These are phyloP conservation scores for Exobasidium rhododendri DNA, from an alignment of 1,284 basidiomycete genomes.

Conservation along the genomic window DNA sequence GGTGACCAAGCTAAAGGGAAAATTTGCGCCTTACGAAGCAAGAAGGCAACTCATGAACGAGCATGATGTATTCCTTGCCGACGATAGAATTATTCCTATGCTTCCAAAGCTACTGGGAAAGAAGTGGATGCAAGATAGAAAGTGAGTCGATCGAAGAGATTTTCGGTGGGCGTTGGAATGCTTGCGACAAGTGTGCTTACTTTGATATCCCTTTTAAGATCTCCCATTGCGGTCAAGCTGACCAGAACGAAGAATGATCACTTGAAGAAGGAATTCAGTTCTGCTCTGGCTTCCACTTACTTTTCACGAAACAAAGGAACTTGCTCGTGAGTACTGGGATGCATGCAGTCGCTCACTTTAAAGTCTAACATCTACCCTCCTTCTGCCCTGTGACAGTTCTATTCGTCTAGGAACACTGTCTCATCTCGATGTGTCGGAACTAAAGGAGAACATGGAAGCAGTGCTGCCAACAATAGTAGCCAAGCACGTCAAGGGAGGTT, in stretches of 20 bases:
- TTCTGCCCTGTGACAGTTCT: slow-evolving; percentile 56
- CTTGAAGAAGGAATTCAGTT: slow-evolving; percentile 82
- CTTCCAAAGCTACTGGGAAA: slow-evolving; percentile 82
- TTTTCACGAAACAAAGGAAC: slow-evolving; percentile 65
- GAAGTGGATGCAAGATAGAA: slow-evolving; percentile 85
- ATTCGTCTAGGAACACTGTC: slow-evolving; percentile 74
- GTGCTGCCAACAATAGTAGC: slow-evolving; percentile 73
- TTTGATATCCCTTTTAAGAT: slow-evolving; percentile 46
- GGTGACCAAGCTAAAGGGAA: slow-evolving; percentile 58
- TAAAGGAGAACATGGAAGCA: slow-evolving; percentile 73
- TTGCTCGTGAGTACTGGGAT: slow-evolving; percentile 21
- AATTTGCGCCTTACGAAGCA: slow-evolving; percentile 70
- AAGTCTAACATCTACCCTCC: background rate
- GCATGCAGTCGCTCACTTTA: slow-evolving; percentile 1
- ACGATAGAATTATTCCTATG: slow-evolving; percentile 81
- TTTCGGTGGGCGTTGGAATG: background rate
- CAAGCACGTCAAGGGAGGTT: slow-evolving; percentile 67
- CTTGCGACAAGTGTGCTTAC: background rate
- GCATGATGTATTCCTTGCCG: slow-evolving; percentile 87
- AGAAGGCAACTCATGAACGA: slow-evolving; percentile 78
- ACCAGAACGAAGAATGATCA: slow-evolving; percentile 66
- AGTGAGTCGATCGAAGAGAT: slow-evolving; percentile 66
- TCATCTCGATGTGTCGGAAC: slow-evolving; percentile 69
- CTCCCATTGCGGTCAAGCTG: slow-evolving; percentile 86
- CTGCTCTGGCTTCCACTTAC: slow-evolving; percentile 85